These are phyloP conservation scores for Phytophthora constricta DNA, from an alignment of 352 stramenopile genomes.

Conservation along the genomic window DNA sequence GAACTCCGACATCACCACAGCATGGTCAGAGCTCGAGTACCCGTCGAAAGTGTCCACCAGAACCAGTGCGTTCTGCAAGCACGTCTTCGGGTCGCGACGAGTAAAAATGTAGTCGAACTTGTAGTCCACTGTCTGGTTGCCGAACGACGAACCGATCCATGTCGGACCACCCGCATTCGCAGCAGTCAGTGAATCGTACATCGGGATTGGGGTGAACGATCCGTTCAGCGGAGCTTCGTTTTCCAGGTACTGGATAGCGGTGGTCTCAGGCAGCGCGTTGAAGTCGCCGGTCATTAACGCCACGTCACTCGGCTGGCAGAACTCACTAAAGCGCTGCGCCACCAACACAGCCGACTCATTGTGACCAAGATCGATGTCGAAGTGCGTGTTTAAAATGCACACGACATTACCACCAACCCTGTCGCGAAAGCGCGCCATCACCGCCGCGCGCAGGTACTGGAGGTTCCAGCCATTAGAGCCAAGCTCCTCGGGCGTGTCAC, in stretches of 20 bases:
- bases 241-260: conserved; percentile 49
- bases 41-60: conserved; percentile 52
- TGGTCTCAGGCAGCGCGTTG: conserved; percentile 43
- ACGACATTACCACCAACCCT: conserved; percentile 27
- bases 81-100: conserved; percentile 47
- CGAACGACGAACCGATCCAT: conserved; percentile 67
- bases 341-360: conserved; percentile 60
- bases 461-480: conserved; percentile 65
- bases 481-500: conserved; percentile 54
- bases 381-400: conserved; percentile 78
- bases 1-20: conserved; percentile 59
- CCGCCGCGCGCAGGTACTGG: conserved; percentile 58
- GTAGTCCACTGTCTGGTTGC: conserved; percentile 24
- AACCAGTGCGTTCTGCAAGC: conserved; percentile 42
- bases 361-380: conserved; percentile 61
- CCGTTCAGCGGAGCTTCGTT: conserved; percentile 19
- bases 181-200: conserved; percentile 65
- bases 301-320: conserved; percentile 50
- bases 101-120: conserved; percentile 80
- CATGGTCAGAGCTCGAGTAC: conserved; percentile 66
- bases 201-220: conserved; percentile 42
- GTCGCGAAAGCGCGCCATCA: conserved; percentile 57
- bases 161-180: conserved; percentile 45
- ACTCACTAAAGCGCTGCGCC: conserved; percentile 41
- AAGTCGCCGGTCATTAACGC: conserved; percentile 71